Base-by-base conservation (phyloP, 2,329 filamentous ascomycete genomes). In the Ophioceras dolichostomum region DNA sequence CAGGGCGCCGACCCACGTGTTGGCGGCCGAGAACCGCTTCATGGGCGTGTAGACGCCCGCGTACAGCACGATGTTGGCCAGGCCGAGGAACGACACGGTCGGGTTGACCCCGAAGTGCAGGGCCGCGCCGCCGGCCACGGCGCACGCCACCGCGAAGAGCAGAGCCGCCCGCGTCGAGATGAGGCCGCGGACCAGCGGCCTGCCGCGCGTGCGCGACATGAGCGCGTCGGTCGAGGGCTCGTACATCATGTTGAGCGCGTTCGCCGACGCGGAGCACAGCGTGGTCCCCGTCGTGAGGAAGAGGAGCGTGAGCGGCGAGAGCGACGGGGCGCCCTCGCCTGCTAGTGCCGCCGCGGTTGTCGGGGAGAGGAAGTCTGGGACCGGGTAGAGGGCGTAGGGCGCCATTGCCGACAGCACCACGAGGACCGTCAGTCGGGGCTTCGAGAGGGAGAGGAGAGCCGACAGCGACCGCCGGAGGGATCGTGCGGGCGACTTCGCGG, bases 181-280 rank as follows among this genome's bases (percentile, higher is more conserved):
- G 2, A 98, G 73, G 7, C 77, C 76, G 34, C 91, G 75, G 4
- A 95, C 91, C 1, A 98, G 67, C 0, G 91, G 91, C 4, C 91
- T 66, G 49, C 95, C 95, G 20, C 85, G 74, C 2, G 91, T 98
- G n/a, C 91, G 77, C 26, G 74, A 79, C 91, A 98, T 98, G 50
- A 83, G 77, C 32, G 87, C 85, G 57, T 98, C 91, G 53, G 88
- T 88, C 41, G 79, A 70, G 9, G 79, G 83, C 60, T 98, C 91
- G 60, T 95, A 87, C 41, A 95, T 76, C 91, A 98, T 98, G 60
- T 98, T 98, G 46, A 96, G 68, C 2, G 91, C 76, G 56, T 98
- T 98, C 31, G 91, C 91, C 41, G 83, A 85, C 31, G 88, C 86
- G n/a, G 77, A 83, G 56, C 85, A 91, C 16, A 95, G 70, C 4